Evolutionary conservation across 2,329 filamentous ascomycete species (phyloP), one percentile per base, ranked within the genome.

Genomic region (Didymella segeticola): DNA sequence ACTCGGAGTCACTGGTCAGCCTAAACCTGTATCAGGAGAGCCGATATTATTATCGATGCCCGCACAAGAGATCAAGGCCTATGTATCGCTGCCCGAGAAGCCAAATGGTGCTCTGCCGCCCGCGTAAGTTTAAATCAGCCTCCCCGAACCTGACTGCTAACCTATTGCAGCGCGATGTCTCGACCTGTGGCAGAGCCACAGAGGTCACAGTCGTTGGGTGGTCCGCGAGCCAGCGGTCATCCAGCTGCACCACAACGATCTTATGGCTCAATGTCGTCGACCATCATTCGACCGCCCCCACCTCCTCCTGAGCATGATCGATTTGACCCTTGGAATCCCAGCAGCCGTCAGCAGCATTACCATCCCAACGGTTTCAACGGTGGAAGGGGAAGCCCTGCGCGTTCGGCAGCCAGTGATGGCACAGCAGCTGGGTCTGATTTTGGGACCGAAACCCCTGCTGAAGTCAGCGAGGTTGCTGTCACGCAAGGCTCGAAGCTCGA

Each of bases 1-100:
- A 27, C 49, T 76, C 8, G 73, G 73, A 30, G 73, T 76, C 5
- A 75, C 72, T 17, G 73, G 73, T 7, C 61, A 67, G 6, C 72
- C 73, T 1, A 76, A 75, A 47, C 70, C 73, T 29, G 63, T 63
- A 27, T 68, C 69, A 5, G 45, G 62, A 25, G 67, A 70, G 30
- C 43, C 57, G 11, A 41, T 62, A 17, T n/a, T 53, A 11, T 31
- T 64, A 12, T 54, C 63, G 1, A 55, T 57, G 17, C 49, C 55
- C 7, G 10, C 33, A 2, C 19, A 45, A 8, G 60, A 68, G 9
- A 48, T 56, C 5, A 62, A 53, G 33, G 15, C 57, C 9, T 39
- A 47, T 9, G 42, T 45, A 10, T 61, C 62, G 15, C 56, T 66
- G 7, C 59, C 60, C 36, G 58, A 56, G 15, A 68, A 67, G 53